phyloP scores from a whole-genome alignment of 306 rosid genomes.

The Rosa lucieae region DNA sequence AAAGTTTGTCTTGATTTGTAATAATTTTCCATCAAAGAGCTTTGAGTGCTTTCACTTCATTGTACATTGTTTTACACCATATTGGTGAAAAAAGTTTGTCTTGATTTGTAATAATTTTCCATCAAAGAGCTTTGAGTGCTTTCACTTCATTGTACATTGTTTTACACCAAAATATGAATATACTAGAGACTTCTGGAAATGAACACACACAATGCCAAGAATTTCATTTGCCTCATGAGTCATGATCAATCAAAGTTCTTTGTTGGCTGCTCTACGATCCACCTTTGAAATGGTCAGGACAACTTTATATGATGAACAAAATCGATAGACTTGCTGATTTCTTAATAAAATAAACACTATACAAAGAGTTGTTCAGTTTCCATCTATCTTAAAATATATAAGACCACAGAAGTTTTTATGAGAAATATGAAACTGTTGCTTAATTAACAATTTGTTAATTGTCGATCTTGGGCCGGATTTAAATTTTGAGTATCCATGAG shows the following conservation, averaged over 20 bases:
- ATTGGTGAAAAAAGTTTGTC: conserved; percentile 6
- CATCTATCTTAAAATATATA: not conserved
- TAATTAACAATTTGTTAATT: too few species aligned
- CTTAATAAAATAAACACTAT: not conserved
- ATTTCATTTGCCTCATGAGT: not conserved
- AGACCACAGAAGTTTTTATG: not conserved
- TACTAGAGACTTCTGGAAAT: not conserved
- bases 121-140: not conserved
- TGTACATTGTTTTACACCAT: not conserved
- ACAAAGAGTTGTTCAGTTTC: not conserved
- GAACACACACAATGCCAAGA: not conserved
- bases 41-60: not conserved
- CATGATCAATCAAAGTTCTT: conserved; percentile 2
- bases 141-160: not conserved
- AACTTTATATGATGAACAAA: not conserved
- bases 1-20: conserved; percentile 15
- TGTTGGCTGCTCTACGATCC: conserved; percentile 2
- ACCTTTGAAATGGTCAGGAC: conserved; percentile 1
- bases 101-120: conserved; percentile 18
- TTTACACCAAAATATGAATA: not conserved
- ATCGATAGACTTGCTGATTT: not conserved
- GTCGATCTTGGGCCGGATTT: too few species aligned
- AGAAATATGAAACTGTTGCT: not conserved
- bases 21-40: conserved; percentile 1
- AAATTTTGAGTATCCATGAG: not conserved